Base-by-base conservation (phyloP, 305 asterid species). In the Fraxinus greggii region DNA sequence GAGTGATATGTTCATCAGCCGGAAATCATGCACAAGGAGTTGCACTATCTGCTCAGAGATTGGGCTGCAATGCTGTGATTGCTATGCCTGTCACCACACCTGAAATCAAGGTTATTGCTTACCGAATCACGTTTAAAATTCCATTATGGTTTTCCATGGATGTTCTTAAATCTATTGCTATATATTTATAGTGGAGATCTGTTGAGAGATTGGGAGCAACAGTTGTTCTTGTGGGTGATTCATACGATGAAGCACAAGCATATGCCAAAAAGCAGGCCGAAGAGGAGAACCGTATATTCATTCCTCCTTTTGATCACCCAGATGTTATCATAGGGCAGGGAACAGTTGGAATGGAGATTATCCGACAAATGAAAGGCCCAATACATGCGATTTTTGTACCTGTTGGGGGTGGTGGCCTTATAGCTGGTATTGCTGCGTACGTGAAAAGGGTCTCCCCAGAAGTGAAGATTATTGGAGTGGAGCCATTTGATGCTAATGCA, bases 21-120 rank as follows among this genome's bases (percentile, higher is more conserved):
- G 98, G 99, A 83, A 95, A 93, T 81, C 99, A 95, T 65, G 99
- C 99, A 23, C 99, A 93, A 84, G 99, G 99, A 36, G 98, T 94
- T 78, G 98, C 99, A 17, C 86, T 95, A 74, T 86, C 99, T 26
- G 97, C 99, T 36, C 86, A 90, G 86, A 91, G 61, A 84, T 88
- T 95, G 83, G 94, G 92, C 15, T 95, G 99, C 86, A 73, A 84
- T 84, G 98, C 99, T 17, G 92, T 95, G 83, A 95, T 95, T 84
- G 98, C 59, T 61, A 95, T 93, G 98, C 98, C 97, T 29, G 89
- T 91, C 79, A 95, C 98, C 17, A 95, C 98, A 48, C 98, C 97
- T 3, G 97, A 93, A 74, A 93, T 95, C 83, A 95, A 95, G 97
- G 97, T 95, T 78, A 73, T 78, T 85, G 23, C 54, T 85, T 35